phyloP scores from a whole-genome alignment of 2,329 filamentous ascomycete species.

The Chaetomium strumarium region DNA sequence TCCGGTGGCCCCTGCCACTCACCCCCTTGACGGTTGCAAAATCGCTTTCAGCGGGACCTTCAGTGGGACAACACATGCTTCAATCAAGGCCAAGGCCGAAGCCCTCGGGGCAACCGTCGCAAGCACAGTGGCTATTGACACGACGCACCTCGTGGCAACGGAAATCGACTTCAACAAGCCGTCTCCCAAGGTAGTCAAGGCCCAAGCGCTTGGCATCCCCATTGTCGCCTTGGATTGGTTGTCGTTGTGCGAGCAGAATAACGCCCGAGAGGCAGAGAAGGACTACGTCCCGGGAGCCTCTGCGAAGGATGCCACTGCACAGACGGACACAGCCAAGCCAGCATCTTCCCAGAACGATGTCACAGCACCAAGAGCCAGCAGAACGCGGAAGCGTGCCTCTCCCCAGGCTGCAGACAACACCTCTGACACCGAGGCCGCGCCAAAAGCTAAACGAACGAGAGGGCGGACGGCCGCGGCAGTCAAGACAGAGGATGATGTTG shows the following conservation, averaged over 20 bases:
- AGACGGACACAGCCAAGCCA: conserved; percentile 6
- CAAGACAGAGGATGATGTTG: conserved; percentile 25
- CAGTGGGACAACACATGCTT: conserved; percentile 44
- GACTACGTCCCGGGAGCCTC: conserved; percentile 11
- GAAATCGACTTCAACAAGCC: conserved; percentile 45
- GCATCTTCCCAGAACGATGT: conserved; percentile 9
- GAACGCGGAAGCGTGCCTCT: conserved; percentile 25
- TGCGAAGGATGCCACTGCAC: not conserved
- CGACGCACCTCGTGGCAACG: conserved; percentile 54
- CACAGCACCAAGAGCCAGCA: conserved; percentile 21
- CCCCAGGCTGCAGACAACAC: conserved; percentile 20
- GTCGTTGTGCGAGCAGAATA: conserved; percentile 44
- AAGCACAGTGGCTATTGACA: conserved; percentile 42
- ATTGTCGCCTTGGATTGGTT: conserved; percentile 59
- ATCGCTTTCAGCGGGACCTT: conserved; percentile 59
- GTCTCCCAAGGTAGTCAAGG: conserved; percentile 47
- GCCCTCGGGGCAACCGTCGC: conserved; percentile 45
- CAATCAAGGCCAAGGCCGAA: conserved; percentile 41
- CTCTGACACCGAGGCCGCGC: conserved; percentile 19
- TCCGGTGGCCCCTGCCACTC: conserved; percentile 12
- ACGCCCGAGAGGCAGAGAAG: conserved; percentile 34
- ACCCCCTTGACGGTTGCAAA: conserved; percentile 41
- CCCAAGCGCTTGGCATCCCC: conserved; percentile 40
- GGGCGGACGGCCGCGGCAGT: conserved; percentile 22
- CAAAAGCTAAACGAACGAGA: conserved; percentile 29